A percentile compares a stretch with the other conserved stretches of the same genome.
Evolutionary conservation across 768 basidiomycete species (phyloP).

Genomic region (Coprinopsis cinerea): DNA sequence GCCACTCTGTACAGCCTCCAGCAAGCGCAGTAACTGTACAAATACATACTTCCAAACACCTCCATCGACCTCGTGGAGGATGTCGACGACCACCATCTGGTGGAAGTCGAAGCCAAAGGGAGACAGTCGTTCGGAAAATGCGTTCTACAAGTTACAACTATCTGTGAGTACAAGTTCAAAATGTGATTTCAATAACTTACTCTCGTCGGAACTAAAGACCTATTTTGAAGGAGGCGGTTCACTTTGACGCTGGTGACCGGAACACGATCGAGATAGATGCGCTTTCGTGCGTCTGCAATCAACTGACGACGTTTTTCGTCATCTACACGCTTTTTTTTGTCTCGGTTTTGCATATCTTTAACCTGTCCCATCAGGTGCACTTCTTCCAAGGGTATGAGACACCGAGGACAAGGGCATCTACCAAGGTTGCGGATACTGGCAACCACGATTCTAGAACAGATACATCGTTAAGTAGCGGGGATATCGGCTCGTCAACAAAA

Average conservation of each 20-base stretch:
- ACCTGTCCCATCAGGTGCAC: constrained; percentile 23
- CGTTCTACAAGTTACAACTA: background rate
- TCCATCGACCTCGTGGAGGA: constrained; percentile 34
- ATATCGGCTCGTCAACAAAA: background rate
- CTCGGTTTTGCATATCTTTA: constrained; percentile 4
- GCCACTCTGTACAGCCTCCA: constrained; percentile 21
- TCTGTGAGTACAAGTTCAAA: constrained; percentile 19
- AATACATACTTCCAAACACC: constrained; percentile 35
- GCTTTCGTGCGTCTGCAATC: background rate
- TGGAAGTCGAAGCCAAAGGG: constrained; percentile 19
- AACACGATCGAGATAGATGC: background rate
- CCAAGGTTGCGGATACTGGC: constrained; percentile 29
- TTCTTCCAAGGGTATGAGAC: constrained; percentile 20
- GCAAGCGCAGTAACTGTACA: constrained; percentile 29
- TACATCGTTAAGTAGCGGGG: background rate
- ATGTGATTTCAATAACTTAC: constrained; percentile 29
- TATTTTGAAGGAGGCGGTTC: background rate
- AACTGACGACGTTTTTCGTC: background rate
- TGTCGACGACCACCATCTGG: constrained; percentile 27
- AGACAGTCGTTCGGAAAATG: background rate
- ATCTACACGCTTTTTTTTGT: background rate
- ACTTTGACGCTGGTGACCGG: background rate
- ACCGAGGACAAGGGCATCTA: constrained; percentile 30
- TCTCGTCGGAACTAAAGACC: constrained; percentile 20
- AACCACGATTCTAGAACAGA: constrained; percentile 19